These are phyloP conservation scores for Inga oerstediana DNA, from an alignment of 306 rosid genomes.

Conservation along the genomic window DNA sequence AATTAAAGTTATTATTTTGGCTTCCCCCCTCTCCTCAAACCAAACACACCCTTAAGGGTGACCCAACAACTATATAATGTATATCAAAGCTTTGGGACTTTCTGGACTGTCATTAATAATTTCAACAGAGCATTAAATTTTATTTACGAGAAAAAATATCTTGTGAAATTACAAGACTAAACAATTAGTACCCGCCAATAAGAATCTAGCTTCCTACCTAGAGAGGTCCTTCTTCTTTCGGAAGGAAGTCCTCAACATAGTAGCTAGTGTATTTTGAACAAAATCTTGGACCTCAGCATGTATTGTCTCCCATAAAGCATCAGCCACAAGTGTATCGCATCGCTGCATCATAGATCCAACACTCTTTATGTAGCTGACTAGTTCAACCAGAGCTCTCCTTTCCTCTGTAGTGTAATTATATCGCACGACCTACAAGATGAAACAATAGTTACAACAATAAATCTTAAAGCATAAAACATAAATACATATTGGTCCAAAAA, in stretches of 20 bases:
- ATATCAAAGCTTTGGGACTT: constrained; percentile 19
- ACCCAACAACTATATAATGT: neutral
- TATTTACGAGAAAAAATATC: constrained; percentile 6
- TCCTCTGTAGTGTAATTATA: constrained; percentile 89
- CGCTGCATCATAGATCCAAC: constrained; percentile 96
- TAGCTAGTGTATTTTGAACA: constrained; percentile 93
- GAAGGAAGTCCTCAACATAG: constrained; percentile 91
- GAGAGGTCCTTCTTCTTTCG: constrained; percentile 97
- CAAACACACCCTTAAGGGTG: neutral
- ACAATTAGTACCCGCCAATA: constrained; percentile 19
- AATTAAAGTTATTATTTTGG: too few species aligned
- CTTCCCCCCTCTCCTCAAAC: too few species aligned
- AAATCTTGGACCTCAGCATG: constrained; percentile 99
- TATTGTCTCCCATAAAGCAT: constrained; percentile 98
- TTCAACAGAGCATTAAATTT: constrained; percentile 1
- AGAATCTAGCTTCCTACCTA: constrained; percentile 57
- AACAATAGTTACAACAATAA: constrained; percentile 16
- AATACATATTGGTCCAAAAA: neutral
- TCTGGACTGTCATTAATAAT: constrained; percentile 22
- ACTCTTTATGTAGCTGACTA: constrained; percentile 95
- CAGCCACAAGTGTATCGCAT: constrained; percentile 89
- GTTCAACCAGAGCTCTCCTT: constrained; percentile 88
- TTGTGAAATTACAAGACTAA: constrained; percentile 19
- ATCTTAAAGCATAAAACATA: neutral
- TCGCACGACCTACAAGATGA: constrained; percentile 76